Base-by-base conservation (phyloP, 441 rosid species). In the Sinapis alba region DNA sequence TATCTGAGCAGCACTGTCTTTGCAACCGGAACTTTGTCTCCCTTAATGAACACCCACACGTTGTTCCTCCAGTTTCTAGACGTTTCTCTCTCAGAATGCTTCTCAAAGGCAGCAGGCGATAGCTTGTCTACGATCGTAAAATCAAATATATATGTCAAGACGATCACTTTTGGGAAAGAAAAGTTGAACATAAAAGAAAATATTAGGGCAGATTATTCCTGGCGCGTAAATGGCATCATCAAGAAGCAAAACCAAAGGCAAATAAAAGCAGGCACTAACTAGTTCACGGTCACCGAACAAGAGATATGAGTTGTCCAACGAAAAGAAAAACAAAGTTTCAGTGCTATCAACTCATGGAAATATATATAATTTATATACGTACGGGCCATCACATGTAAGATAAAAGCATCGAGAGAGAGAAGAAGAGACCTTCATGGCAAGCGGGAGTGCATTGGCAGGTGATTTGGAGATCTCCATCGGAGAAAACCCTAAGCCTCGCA, bases 401-500 rank as follows among this genome's bases (percentile, higher is more conserved):
- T 26, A 64, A 59, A 26, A 30, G 16, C 50, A 61, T 61, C 54
- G 7, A 50, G 7, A 50, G 7, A 50, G 7, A 50, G 56, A 18
- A 50, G 23, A 50, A 50, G 63, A 82, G 86, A 96, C 98, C 98
- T 93, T 93, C 91, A 59, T 83, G 76, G 81, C 99, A 96, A 83
- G 97, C 97, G 68, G 97, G 98, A 66, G 98, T 90, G 92, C 99
- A 96, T 82, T 96, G 97, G 85, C 99, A 96, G 73, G 87, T 80
- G 85, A 96, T 88, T 64, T 83, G 94, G 73, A 96, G 97, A 41
- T 90, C 94, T 76, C 99, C 98, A 65, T 84, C 88, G 56, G 84
- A 72, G 83, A 87, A 89, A 91, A 96, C 97, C 94, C 89, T 96
- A 90, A 96, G 97, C 84, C 84, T 84, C 7, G 98, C 99, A 69